Evolutionary conservation across 345 rosid genomes (phyloP).

Genomic region (Aegle marmelos): DNA sequence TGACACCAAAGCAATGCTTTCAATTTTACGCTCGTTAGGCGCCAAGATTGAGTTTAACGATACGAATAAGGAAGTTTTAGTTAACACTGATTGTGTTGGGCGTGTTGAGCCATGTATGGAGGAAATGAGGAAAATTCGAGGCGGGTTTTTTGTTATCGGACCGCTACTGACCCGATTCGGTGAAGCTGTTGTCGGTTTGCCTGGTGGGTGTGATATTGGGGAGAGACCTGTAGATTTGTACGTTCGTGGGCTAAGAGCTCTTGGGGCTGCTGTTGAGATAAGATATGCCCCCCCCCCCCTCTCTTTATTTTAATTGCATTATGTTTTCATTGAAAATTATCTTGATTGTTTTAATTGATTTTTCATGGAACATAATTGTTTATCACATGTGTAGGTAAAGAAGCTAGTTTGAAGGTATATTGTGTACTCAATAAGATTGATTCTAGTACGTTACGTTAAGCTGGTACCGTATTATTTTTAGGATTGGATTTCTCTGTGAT

Average conservation of each 20-base stretch:
- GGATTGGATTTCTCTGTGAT: not conserved
- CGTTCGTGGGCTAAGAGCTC: conserved; percentile 31
- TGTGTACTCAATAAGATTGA: no score
- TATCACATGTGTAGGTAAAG: no score
- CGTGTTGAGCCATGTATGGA: conserved; percentile 20
- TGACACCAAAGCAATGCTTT: conserved; percentile 16
- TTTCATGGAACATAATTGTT: no score
- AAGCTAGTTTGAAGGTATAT: no score
- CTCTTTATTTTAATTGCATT: not conserved
- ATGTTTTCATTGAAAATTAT: no score
- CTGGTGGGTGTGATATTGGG: conserved; percentile 41
- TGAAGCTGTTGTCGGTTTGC: conserved; percentile 30
- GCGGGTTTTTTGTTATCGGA: conserved; percentile 34
- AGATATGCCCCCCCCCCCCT: not conserved
- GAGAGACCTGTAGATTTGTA: conserved; percentile 32
- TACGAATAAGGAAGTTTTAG: not conserved
- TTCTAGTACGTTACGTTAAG: no score
- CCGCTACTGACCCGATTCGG: conserved; percentile 33
- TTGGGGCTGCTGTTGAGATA: conserved; percentile 29
- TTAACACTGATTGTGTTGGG: conserved; percentile 12
- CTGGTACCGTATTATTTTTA: not conserved
- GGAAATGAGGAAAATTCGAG: conserved; percentile 26
- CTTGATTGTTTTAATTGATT: no score
- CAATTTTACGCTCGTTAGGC: conserved; percentile 26
- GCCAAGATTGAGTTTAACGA: conserved; percentile 18